Evolutionary conservation across 164 flowering plant species (phyloP), one percentile per base, ranked within the genome.

Genomic region (Brasenia schreberi): DNA sequence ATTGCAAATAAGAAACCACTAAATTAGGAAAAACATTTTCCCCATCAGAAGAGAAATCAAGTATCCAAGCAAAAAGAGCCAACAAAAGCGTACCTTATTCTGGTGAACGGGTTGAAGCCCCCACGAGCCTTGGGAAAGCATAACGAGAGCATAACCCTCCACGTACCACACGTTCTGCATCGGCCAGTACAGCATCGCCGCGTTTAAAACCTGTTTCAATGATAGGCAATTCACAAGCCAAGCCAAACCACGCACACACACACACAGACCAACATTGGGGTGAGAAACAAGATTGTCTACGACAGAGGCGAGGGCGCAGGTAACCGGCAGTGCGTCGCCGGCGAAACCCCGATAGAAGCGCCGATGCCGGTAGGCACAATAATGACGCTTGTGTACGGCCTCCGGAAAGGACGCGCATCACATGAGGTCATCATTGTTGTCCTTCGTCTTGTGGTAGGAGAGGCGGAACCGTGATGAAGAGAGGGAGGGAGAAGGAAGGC

Each of bases 261-360:
- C 53, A 12, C 7, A 45, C 53, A 45, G 53, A 45, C 17, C 10
- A 43, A 90, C 97, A 52, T 91, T 91, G 63, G 95, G 93, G 76
- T 91, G 95, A 33, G 95, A 81, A 62, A 91, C 85, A 70, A 91
- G 86, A 82, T 91, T 84, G 73, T 91, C 97, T 4, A 86, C 97
- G 64, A 91, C 87, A 58, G 95, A 79, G 66, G 97, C 69, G 67
- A 91, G 81, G 33, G 97, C 78, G 14, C 95, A 87, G 69, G 91
- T 95, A 17, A 85, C 95, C 0, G 97, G 97, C 64, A 88, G 69
- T 71, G 95, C 91, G 65, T 88, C 97, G 11, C 95, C 97, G 16
- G 97, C 97, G 67, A 62, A 91, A n/a, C 97, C 97, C 97, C 97
- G 69, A 91, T 91, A 65, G 93, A 71, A 6, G 97, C 95, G 6